Evolutionary conservation across 805 yeast species (phyloP).

Genomic region (Kluyveromyces lactis): DNA sequence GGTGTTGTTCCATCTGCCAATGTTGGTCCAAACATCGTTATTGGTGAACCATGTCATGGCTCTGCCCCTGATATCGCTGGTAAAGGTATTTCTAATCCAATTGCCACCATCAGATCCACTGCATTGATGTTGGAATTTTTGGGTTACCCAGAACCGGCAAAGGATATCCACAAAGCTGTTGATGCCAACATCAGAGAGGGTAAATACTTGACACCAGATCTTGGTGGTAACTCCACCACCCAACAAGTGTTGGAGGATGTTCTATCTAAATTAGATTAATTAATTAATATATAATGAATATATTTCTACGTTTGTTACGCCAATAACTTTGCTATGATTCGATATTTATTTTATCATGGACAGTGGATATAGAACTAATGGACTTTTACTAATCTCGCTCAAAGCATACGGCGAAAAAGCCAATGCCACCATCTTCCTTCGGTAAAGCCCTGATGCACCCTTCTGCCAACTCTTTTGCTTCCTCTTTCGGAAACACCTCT

Average conservation of each 20-base stretch:
- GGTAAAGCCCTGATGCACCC: constrained; percentile 85
- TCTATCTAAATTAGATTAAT: constrained; percentile 31
- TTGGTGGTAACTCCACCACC: constrained; percentile 86
- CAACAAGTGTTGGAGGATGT: constrained; percentile 83
- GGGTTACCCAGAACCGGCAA: constrained; percentile 86
- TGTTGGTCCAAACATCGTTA: constrained; percentile 92
- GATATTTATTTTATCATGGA: too few species aligned
- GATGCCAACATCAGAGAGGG: constrained; percentile 85
- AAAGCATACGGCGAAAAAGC: constrained; percentile 93
- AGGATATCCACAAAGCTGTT: constrained; percentile 86
- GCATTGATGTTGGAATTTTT: constrained; percentile 91
- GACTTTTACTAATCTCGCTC: constrained; percentile 33
- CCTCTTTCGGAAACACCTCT: constrained; percentile 34
- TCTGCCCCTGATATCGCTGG: constrained; percentile 99
- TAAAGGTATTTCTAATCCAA: constrained; percentile 88
- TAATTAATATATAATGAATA: constrained; percentile 3
- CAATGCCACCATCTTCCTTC: constrained; percentile 94
- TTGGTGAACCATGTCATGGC: constrained; percentile 99
- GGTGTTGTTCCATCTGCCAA: constrained; percentile 98
- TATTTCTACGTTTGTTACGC: neutral
- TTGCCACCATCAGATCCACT: constrained; percentile 91
- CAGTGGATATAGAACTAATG: too few species aligned
- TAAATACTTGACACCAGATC: constrained; percentile 75
- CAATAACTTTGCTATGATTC: too few species aligned
- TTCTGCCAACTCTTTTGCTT: constrained; percentile 55